A percentile compares a stretch with the other conserved stretches of the same genome.
Evolutionary conservation across 257 asterid species (phyloP).

Genomic region (Plantago elongata): DNA sequence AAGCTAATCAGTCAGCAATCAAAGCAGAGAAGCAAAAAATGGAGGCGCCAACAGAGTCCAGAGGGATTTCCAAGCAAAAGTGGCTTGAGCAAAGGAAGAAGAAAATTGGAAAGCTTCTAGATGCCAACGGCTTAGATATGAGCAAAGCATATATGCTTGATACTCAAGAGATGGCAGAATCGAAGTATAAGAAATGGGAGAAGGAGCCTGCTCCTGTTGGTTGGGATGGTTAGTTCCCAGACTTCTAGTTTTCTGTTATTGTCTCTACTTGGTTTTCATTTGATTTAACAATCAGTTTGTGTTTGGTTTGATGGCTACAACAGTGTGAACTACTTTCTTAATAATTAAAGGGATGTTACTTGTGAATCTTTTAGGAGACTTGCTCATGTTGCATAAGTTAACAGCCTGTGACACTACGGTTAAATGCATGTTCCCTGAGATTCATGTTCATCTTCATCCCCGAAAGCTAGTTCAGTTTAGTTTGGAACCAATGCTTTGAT

Average conservation of each 20-base stretch:
- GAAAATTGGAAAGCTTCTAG: constrained; percentile 84
- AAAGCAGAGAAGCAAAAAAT: constrained; percentile 73
- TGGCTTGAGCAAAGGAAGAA: constrained; percentile 97
- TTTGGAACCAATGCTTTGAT: neutral
- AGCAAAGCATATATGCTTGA: constrained; percentile 88
- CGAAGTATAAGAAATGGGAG: constrained; percentile 92
- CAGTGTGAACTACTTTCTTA: too few relatives aligned
- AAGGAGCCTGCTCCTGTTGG: constrained; percentile 96
- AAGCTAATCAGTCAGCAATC: constrained; percentile 90
- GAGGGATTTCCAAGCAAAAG: constrained; percentile 93
- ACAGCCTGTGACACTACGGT: neutral
- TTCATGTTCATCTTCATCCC: neutral
- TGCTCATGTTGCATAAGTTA: neutral
- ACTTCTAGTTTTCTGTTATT: neutral
- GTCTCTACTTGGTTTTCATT: neutral
- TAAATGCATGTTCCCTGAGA: neutral
- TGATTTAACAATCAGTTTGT: too few relatives aligned
- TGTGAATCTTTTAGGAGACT: neutral
- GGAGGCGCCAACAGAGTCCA: constrained; percentile 70
- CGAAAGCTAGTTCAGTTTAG: neutral
- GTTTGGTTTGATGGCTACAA: too few relatives aligned
- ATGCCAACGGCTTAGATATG: constrained; percentile 92
- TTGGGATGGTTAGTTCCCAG: constrained; percentile 73
- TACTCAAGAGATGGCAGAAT: constrained; percentile 76
- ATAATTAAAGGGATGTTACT: neutral